These are phyloP conservation scores for Stagonosporopsis cucurbitacearum DNA, from an alignment of 2,329 filamentous ascomycete species.

Conservation along the genomic window DNA sequence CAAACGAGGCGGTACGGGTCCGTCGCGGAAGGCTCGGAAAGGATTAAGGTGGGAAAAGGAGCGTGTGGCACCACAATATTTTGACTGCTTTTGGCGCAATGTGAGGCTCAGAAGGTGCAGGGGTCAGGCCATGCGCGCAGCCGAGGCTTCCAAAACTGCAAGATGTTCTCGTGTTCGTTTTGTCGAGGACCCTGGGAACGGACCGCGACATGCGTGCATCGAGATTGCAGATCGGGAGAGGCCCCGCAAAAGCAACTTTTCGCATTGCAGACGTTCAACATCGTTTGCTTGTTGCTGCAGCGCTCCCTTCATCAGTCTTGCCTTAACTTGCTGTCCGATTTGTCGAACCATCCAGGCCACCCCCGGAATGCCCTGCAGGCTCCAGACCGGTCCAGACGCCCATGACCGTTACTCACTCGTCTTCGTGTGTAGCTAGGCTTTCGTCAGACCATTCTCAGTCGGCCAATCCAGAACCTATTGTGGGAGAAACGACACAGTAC, in stretches of 20 bases:
- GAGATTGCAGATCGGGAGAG: conserved; percentile 8
- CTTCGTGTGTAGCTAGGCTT: neutral
- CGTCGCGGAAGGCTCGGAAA: neutral
- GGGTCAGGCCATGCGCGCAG: neutral
- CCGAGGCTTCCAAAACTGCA: neutral
- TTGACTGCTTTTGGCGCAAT: neutral
- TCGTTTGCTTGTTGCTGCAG: neutral
- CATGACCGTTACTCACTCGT: conserved; percentile 8
- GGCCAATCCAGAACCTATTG: neutral
- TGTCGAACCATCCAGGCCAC: neutral
- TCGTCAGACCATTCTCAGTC: neutral
- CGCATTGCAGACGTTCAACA: neutral
- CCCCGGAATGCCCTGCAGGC: neutral
- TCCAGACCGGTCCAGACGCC: conserved; percentile 10
- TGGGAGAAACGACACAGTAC: neutral
- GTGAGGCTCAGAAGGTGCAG: conserved; percentile 4
- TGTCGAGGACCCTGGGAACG: neutral
- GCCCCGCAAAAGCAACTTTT: conserved; percentile 18
- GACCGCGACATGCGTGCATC: conserved; percentile 2
- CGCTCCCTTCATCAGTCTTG: neutral
- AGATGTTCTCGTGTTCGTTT: neutral
- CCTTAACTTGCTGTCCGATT: neutral
- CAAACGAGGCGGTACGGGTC: neutral
- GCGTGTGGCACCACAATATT: neutral
- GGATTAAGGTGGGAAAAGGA: neutral